Evolutionary conservation across 2,329 filamentous ascomycete species (phyloP).

Genomic region (Raffaelea ambrosiae): DNA sequence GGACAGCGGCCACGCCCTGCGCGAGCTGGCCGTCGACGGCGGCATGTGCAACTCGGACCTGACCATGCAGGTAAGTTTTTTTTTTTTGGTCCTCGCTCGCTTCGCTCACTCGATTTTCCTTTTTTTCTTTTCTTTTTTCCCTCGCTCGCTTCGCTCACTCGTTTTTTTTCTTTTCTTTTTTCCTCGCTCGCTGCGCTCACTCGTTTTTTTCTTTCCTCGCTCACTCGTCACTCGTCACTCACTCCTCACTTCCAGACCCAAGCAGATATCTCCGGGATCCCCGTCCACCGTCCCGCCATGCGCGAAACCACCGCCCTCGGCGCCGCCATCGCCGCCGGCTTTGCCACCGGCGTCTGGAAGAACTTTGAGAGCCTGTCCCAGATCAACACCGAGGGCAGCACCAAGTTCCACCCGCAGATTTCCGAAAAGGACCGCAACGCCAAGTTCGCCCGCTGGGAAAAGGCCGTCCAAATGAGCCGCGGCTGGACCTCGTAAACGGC

Average conservation of each 20-base stretch:
- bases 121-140: too few species aligned
- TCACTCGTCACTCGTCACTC: background rate
- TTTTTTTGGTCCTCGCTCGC: background rate
- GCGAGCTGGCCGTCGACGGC: slow-evolving; percentile 73
- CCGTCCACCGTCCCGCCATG: slow-evolving; percentile 77
- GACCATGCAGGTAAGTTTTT: slow-evolving; percentile 58
- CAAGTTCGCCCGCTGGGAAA: slow-evolving; percentile 44
- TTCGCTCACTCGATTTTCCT: too few species aligned
- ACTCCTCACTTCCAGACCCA: slow-evolving; percentile 48
- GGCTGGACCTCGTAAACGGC: slow-evolving; percentile 46
- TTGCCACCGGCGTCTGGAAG: slow-evolving; percentile 72
- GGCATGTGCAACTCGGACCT: slow-evolving; percentile 84
- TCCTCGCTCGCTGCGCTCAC: background rate
- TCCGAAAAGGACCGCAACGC: slow-evolving; percentile 26
- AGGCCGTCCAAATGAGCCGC: slow-evolving; percentile 49
- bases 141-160: too few species aligned
- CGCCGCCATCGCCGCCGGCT: slow-evolving; percentile 81
- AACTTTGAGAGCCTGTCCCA: slow-evolving; percentile 63
- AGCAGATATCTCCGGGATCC: slow-evolving; percentile 74
- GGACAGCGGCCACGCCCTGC: slow-evolving; percentile 68
- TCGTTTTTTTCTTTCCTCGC: background rate
- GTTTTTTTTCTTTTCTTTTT: background rate
- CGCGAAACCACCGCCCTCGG: slow-evolving; percentile 84
- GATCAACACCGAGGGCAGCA: slow-evolving; percentile 62
- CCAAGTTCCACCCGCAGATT: slow-evolving; percentile 61